Base-by-base conservation (phyloP, 1,284 basidiomycete genomes). In the Fomes fomentarius region DNA sequence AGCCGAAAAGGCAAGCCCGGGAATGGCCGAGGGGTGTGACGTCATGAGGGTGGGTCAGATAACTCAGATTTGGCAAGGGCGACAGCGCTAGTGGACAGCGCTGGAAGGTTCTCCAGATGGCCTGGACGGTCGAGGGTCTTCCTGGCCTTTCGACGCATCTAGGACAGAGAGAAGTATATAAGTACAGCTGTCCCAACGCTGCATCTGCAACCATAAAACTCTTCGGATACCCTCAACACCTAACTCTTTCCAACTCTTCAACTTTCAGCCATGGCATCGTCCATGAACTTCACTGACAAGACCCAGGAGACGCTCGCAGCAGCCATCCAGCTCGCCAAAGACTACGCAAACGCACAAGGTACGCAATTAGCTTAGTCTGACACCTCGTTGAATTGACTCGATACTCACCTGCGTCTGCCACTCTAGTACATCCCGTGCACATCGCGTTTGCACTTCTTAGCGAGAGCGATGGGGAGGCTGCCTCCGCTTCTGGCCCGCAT, bases 261-360 rank as follows among this genome's bases (percentile, higher is more conserved):
- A 30, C 50, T 33, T 42, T 43, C 35, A 47, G 69, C 39, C 61
- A 89, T 89, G 83, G 63, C 78, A 53, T 73, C 76, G 26, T 83
- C 82, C 73, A 75, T 87, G 59, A 85, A 94, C 52, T 89, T 93
- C 66, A 95, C 93, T 15, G 90, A 94, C 69, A 89, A 88, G 68
- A 82, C 92, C 8, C 80, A 85, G 65, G 76, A 83, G 61, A 79
- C 86, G 22, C 65, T 94, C 50, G 70, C 79, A 40, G 80, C 82
- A 41, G 87, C 92, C 1, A 70, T 93, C 47, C 91, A 93, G 67
- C 80, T 91, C 39, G 91, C 93, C 30, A 92, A 85, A 68, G 92
- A 94, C 70, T 84, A 93, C 69, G 79, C 87, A 10, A 87, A 94
- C 66, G 84, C 85, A 1, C 89, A 93, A 79, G 80, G 87, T 85